A percentile compares a stretch with the other conserved stretches of the same genome.
Evolutionary conservation across 2,329 filamentous ascomycete species (phyloP).

Genomic region (Myotisia sp.): DNA sequence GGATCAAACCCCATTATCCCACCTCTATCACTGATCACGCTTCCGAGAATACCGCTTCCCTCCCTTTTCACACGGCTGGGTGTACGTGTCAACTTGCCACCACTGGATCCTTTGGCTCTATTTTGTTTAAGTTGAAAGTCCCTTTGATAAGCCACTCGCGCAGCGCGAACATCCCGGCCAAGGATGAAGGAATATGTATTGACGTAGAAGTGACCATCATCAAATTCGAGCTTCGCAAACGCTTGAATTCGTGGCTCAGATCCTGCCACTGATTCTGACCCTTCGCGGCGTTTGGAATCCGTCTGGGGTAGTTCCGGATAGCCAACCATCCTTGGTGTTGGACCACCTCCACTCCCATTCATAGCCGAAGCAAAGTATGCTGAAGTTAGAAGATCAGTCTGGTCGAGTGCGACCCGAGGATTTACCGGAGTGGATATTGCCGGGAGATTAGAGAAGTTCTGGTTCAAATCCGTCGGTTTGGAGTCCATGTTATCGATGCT

Average conservation of each 20-base stretch:
- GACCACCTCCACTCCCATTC: slow-evolving; percentile 5
- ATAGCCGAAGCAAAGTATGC: slow-evolving; percentile 22
- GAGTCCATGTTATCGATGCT: neutral
- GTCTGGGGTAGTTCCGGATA: slow-evolving; percentile 19
- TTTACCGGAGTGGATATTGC: slow-evolving; percentile 23
- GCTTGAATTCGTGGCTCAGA: slow-evolving; percentile 39
- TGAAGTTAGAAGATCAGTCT: slow-evolving; percentile 28
- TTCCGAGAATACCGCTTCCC: slow-evolving; percentile 33
- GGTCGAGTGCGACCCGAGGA: slow-evolving; percentile 25
- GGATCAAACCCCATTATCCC: slow-evolving; percentile 40
- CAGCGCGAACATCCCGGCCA: slow-evolving; percentile 45
- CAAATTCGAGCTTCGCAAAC: slow-evolving; percentile 50
- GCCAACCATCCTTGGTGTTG: slow-evolving; percentile 12
- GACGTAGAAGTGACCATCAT: slow-evolving; percentile 52
- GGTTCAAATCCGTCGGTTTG: slow-evolving; percentile 7
- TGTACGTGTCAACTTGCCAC: slow-evolving; percentile 30
- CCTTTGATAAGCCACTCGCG: slow-evolving; percentile 32
- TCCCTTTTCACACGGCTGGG: slow-evolving; percentile 33
- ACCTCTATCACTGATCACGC: slow-evolving; percentile 42
- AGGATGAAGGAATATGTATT: slow-evolving; percentile 49
- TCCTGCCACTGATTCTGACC: slow-evolving; percentile 23
- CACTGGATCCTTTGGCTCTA: slow-evolving; percentile 34
- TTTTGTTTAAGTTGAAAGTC: slow-evolving; percentile 31
- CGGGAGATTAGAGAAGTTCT: slow-evolving; percentile 18
- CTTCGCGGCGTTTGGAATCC: slow-evolving; percentile 18